phyloP scores from a whole-genome alignment of 164 flowering plant species.

The Magnolia kwangsiensis region DNA sequence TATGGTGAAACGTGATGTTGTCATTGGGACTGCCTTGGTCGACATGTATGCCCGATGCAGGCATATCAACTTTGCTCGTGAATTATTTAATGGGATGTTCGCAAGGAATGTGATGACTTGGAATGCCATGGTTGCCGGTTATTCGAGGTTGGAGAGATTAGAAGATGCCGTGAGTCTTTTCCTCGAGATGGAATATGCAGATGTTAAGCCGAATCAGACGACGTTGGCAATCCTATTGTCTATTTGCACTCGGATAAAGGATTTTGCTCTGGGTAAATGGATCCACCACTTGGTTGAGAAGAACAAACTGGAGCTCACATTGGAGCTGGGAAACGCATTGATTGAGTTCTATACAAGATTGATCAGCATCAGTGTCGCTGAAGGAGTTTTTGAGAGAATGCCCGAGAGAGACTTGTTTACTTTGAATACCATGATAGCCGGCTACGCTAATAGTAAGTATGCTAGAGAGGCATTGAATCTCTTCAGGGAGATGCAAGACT shows the following conservation, averaged over 20 bases:
- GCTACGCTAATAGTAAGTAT: conserved; percentile 17
- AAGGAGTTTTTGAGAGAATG: conserved; percentile 17
- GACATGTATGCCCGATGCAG: conserved; percentile 20
- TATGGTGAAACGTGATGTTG: conserved; percentile 27
- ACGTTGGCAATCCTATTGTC: conserved; percentile 25
- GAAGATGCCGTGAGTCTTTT: conserved; percentile 17
- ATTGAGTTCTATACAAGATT: conserved; percentile 30
- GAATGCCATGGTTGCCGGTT: conserved; percentile 29
- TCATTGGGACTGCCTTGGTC: conserved; percentile 47
- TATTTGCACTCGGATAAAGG: conserved; percentile 25
- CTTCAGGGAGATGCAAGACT: conserved; percentile 15
- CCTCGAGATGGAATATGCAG: conserved; percentile 16
- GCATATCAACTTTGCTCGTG: conserved; percentile 7
- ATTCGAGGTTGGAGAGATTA: conserved; percentile 12
- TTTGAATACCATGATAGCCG: conserved; percentile 28
- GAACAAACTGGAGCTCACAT: conserved; percentile 3
- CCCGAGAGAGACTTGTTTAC: conserved; percentile 24
- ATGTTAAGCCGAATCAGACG: conserved; percentile 21
- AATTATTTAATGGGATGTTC: conserved; percentile 24
- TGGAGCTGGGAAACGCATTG: conserved; percentile 20
- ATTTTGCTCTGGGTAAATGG: conserved; percentile 20
- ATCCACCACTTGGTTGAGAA: conserved; percentile 17
- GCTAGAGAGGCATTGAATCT: conserved; percentile 20
- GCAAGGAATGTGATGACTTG: conserved; percentile 27
- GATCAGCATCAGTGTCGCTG: conserved; percentile 21